A percentile compares a stretch with the other conserved stretches of the same genome.
phyloP scores from a whole-genome alignment of 352 stramenopile species.

The Globisporangium cystogenes region DNA sequence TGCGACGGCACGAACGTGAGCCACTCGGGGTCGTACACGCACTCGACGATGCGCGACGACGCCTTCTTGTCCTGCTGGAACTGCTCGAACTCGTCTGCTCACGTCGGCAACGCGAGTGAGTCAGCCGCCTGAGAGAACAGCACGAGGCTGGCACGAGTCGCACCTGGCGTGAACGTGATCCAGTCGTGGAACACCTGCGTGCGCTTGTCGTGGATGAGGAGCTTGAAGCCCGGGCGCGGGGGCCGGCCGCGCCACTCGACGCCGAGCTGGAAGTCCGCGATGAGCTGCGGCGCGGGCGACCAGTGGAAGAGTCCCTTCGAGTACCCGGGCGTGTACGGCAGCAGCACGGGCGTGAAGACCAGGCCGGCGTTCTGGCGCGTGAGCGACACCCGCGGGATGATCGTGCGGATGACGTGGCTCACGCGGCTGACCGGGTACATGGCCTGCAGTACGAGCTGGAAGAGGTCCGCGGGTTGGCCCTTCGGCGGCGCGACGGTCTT shows the following conservation, averaged over 20 bases:
- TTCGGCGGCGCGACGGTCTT: slow-evolving; percentile 75
- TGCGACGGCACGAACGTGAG: slow-evolving; percentile 81
- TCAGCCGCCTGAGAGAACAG: background rate
- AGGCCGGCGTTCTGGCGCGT: slow-evolving; percentile 77
- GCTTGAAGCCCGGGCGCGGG: slow-evolving; percentile 78
- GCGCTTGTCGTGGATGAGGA: slow-evolving; percentile 81
- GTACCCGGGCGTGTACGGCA: slow-evolving; percentile 75
- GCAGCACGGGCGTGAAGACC: slow-evolving; percentile 70
- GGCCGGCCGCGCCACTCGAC: slow-evolving; percentile 77
- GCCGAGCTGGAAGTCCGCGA: slow-evolving; percentile 72
- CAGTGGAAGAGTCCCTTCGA: slow-evolving; percentile 74
- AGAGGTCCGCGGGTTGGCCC: slow-evolving; percentile 69
- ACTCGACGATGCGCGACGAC: slow-evolving; percentile 78
- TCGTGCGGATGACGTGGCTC: slow-evolving; percentile 70
- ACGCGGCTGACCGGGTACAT: slow-evolving; percentile 80
- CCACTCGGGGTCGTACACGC: slow-evolving; percentile 77
- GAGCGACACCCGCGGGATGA: slow-evolving; percentile 62
- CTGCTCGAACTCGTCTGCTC: slow-evolving; percentile 66
- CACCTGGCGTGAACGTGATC: slow-evolving; percentile 80
- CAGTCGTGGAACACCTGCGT: slow-evolving; percentile 85
- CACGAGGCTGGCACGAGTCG: too few relatives aligned
- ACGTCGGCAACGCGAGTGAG: background rate
- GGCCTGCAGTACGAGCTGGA: slow-evolving; percentile 78
- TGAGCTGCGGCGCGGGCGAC: slow-evolving; percentile 48
- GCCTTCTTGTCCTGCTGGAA: slow-evolving; percentile 81